Evolutionary conservation across 805 yeast genomes (phyloP).

Genomic region (Myxozyma neotropica): DNA sequence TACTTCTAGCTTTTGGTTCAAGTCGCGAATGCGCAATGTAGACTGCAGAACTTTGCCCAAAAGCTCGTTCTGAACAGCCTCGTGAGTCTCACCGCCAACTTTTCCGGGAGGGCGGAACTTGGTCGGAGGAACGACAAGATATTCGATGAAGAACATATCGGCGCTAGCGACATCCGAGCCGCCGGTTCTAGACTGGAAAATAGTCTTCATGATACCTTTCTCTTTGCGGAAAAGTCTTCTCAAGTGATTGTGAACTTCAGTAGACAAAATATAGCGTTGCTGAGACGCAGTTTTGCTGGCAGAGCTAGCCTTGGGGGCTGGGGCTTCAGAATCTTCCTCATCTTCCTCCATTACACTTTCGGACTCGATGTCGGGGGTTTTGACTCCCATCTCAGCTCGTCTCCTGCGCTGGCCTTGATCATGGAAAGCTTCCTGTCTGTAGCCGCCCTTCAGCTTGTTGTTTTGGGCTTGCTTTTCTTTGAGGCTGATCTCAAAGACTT

Average conservation of each 20-base stretch:
- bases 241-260: conserved; percentile 81
- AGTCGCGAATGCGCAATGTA: conserved; percentile 78
- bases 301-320: conserved; percentile 38
- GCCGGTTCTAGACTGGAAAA: conserved; percentile 82
- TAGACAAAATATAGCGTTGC: conserved; percentile 81
- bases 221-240: conserved; percentile 76
- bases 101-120: conserved; percentile 96
- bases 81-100: conserved; percentile 94
- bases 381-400: conserved; percentile 13
- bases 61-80: conserved; percentile 88
- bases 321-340: conserved; percentile 42
- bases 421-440: conserved; percentile 70
- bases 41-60: conserved; percentile 79
- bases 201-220: conserved; percentile 62
- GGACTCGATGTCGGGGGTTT: conserved; percentile 28
- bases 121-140: conserved; percentile 92
- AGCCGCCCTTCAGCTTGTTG: conserved; percentile 79
- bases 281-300: conserved; percentile 51
- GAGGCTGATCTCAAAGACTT: conserved; percentile 86
- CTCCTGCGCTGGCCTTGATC: conserved; percentile 36
- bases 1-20: conserved; percentile 77
- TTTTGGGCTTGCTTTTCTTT: conserved; percentile 77
- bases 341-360: conserved; percentile 37
- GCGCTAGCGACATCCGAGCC: conserved; percentile 52
- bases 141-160: conserved; percentile 87